Conservation (phyloP, 805 yeast species). For the Metschnikowia noctiluminum region DNA sequence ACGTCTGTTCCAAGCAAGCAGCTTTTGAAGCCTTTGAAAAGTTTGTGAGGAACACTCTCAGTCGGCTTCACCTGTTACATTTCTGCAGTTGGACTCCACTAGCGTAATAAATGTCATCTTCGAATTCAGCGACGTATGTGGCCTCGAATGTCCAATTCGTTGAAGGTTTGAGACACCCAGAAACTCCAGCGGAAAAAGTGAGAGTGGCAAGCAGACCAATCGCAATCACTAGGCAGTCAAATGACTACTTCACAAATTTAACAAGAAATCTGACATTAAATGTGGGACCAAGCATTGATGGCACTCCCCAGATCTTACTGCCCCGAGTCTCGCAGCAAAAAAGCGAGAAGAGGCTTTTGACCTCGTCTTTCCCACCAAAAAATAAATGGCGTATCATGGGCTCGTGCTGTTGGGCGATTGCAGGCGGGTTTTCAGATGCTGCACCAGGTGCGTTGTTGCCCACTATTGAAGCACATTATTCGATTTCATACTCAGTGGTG, state of each 20-base stretch:
- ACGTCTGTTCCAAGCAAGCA: background rate
- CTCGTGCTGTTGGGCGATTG: slow-evolving; percentile 18
- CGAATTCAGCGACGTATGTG: background rate
- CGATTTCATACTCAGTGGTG: slow-evolving; percentile 18
- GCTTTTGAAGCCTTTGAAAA: background rate
- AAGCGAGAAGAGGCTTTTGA: slow-evolving; percentile 13
- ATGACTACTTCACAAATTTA: slow-evolving; percentile 13
- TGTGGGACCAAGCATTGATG: background rate
- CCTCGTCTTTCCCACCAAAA: slow-evolving; percentile 16
- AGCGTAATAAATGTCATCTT: background rate
- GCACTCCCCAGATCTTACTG: slow-evolving; percentile 2
- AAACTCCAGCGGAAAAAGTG: background rate
- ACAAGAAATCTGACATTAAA: background rate
- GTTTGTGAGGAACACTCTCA: too few relatives aligned
- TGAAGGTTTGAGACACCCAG: background rate
- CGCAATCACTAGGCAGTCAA: slow-evolving; percentile 11
- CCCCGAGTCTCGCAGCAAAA: slow-evolving; percentile 8
- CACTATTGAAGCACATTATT: slow-evolving; percentile 20
- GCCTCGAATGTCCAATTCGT: background rate
- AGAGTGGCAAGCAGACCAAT: slow-evolving; percentile 10
- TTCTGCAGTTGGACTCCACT: background rate
- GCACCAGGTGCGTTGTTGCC: slow-evolving; percentile 24
- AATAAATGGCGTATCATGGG: slow-evolving; percentile 18
- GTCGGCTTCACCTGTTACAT: background rate
- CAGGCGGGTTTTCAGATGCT: slow-evolving; percentile 20